These are phyloP conservation scores for Triticum turgidum DNA, from an alignment of 176 grass and related monocot genomes.

Conservation along the genomic window DNA sequence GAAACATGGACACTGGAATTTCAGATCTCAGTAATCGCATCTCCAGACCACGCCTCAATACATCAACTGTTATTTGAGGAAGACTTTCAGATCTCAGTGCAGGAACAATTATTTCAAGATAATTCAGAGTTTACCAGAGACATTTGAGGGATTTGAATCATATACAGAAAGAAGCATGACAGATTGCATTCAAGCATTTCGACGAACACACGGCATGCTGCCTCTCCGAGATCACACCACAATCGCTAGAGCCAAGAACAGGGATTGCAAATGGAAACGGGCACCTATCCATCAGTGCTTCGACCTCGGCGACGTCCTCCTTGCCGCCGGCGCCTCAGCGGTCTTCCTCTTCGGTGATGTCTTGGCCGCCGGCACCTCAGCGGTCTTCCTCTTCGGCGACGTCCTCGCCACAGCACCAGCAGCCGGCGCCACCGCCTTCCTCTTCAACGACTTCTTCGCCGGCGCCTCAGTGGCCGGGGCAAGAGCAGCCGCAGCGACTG, in stretches of 20 bases:
- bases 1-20: no score
- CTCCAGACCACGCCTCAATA: neutral
- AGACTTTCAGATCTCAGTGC: neutral
- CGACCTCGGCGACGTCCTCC: neutral
- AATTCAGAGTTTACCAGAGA: neutral
- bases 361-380: neutral
- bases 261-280: neutral
- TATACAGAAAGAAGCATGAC: neutral
- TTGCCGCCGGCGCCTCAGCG: neutral
- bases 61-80: neutral
- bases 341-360: constrained; percentile 29
- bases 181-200: neutral
- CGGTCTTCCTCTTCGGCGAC: neutral
- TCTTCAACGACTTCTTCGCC: constrained; percentile 27
- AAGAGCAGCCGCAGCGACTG: neutral
- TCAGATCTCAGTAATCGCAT: no score
- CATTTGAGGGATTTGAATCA: neutral
- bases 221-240: neutral
- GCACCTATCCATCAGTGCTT: constrained; percentile 1
- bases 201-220: neutral
- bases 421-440: neutral
- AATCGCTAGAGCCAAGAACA: neutral
- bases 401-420: constrained; percentile 26
- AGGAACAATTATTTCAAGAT: neutral
- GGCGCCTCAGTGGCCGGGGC: neutral